Evolutionary conservation across 2,329 filamentous ascomycete species (phyloP).

Genomic region (Verticillium isaacii): DNA sequence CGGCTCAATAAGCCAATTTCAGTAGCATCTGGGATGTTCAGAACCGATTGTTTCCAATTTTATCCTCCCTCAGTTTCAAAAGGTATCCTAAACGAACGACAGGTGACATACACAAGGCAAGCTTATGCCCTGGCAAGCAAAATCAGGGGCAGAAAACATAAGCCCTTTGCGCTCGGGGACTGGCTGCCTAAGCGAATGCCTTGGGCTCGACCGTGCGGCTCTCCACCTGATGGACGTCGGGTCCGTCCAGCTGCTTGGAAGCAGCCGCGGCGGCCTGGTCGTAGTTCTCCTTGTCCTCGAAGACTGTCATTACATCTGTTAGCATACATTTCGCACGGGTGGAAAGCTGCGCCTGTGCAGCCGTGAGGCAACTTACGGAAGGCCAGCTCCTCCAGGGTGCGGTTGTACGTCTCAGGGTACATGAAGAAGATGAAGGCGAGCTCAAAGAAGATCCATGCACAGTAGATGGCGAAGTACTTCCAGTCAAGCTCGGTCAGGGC

Average conservation of each 20-base stretch:
- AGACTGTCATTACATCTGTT: slow-evolving; percentile 20
- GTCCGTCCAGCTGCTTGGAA: slow-evolving; percentile 22
- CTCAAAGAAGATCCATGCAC: slow-evolving; percentile 36
- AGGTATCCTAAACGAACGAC: background rate
- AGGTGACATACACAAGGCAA: background rate
- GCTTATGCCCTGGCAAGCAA: background rate
- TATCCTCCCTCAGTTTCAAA: background rate
- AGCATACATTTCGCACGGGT: slow-evolving; percentile 1
- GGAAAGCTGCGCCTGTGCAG: background rate
- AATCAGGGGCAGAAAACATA: background rate
- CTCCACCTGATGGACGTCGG: background rate
- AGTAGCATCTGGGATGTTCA: background rate
- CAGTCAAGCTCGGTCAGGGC: slow-evolving; percentile 32
- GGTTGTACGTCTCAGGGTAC: slow-evolving; percentile 79
- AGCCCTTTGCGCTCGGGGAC: background rate
- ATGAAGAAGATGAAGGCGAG: slow-evolving; percentile 64
- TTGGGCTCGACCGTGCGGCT: background rate
- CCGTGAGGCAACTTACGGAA: slow-evolving; percentile 29
- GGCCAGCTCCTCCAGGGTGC: slow-evolving; percentile 66
- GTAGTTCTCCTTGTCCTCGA: slow-evolving; percentile 32
- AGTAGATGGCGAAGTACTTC: slow-evolving; percentile 39
- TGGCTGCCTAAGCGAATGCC: background rate
- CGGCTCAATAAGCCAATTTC: background rate
- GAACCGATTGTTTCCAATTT: background rate
- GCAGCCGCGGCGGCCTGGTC: slow-evolving; percentile 31